Percentiles rank a stretch among this genome's conserved stretches.
These are phyloP conservation scores for Epichloe festucae DNA, from an alignment of 2,329 filamentous ascomycete genomes.

Conservation along the genomic window DNA sequence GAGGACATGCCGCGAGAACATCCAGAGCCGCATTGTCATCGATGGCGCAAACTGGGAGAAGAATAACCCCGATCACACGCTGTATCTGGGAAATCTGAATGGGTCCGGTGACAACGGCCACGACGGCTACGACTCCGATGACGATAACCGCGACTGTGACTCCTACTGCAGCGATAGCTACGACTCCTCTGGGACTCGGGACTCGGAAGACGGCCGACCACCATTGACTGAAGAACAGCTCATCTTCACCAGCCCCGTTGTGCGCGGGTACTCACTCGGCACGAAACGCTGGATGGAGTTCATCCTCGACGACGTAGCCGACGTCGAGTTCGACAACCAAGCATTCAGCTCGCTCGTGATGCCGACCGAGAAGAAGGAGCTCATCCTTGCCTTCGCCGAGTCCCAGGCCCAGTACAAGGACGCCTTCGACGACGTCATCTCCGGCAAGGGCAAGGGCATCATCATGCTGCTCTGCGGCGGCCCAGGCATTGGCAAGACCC, in stretches of 20 bases:
- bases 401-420: slow-evolving; percentile 29
- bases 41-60: slow-evolving; percentile 20
- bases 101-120: neutral
- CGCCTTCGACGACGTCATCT: slow-evolving; percentile 38
- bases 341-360: slow-evolving; percentile 38
- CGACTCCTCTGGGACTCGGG: neutral
- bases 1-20: slow-evolving; percentile 15
- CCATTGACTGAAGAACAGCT: slow-evolving; percentile 25
- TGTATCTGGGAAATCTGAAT: slow-evolving; percentile 9
- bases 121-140: neutral
- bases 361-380: slow-evolving; percentile 34
- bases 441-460: slow-evolving; percentile 37
- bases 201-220: slow-evolving; percentile 10
- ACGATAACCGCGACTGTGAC: neutral
- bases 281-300: slow-evolving; percentile 37
- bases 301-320: slow-evolving; percentile 29
- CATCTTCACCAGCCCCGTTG: slow-evolving; percentile 25
- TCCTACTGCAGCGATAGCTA: neutral
- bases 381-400: slow-evolving; percentile 37
- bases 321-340: slow-evolving; percentile 33
- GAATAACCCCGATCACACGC: slow-evolving; percentile 15
- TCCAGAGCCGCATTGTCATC: slow-evolving; percentile 19
- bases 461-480: slow-evolving; percentile 36
- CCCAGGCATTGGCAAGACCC: slow-evolving; percentile 37
- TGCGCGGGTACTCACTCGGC: slow-evolving; percentile 36